Evolutionary conservation across 257 asterid species (phyloP).

Genomic region (Penstemon eatonii): DNA sequence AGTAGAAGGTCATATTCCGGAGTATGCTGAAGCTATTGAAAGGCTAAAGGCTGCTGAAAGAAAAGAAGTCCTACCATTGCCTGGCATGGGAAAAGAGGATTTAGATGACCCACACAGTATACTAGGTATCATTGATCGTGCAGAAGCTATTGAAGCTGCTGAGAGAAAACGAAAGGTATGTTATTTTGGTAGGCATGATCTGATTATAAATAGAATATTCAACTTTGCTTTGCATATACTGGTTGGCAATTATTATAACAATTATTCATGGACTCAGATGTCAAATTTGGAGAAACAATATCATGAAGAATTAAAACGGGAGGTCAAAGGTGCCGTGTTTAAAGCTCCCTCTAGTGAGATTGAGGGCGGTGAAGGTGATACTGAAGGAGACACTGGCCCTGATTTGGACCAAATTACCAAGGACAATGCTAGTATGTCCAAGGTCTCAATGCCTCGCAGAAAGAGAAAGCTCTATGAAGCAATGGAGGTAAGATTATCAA

Average conservation of each 20-base stretch:
- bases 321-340: slow-evolving; percentile 49
- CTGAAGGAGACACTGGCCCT: slow-evolving; percentile 39
- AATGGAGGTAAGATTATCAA: slow-evolving; percentile 53
- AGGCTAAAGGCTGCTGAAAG: slow-evolving; percentile 87
- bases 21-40: slow-evolving; percentile 87
- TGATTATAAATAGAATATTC: background rate
- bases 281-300: slow-evolving; percentile 51
- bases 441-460: slow-evolving; percentile 57
- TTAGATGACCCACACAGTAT: slow-evolving; percentile 74
- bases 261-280: slow-evolving; percentile 50
- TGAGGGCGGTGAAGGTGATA: slow-evolving; percentile 35
- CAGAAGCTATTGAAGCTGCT: slow-evolving; percentile 83
- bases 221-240: background rate
- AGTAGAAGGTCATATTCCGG: slow-evolving; percentile 96
- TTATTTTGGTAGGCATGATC: background rate
- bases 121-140: slow-evolving; percentile 67
- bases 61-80: slow-evolving; percentile 86
- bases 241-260: background rate
- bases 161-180: slow-evolving; percentile 70
- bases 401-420: slow-evolving; percentile 50
- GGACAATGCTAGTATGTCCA: slow-evolving; percentile 55
- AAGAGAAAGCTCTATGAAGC: slow-evolving; percentile 58
- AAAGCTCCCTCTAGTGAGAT: slow-evolving; percentile 33
- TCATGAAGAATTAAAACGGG: slow-evolving; percentile 62
- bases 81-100: slow-evolving; percentile 83